Conservation (phyloP, 2,329 filamentous ascomycete genomes). For the Penicillium italicum region DNA sequence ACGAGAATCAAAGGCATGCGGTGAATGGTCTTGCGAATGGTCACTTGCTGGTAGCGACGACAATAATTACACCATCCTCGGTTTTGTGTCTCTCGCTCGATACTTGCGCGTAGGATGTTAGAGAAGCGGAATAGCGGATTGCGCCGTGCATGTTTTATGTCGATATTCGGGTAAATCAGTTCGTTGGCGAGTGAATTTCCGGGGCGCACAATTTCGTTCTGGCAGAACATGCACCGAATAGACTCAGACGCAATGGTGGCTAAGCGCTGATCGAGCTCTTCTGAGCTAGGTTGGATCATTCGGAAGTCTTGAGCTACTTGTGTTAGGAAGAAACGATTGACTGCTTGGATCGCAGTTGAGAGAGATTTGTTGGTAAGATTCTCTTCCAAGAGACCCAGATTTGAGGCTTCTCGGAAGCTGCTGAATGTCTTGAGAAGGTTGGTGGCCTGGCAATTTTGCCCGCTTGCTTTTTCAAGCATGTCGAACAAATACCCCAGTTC, state of each 20-base stretch:
- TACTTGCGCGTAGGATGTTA: constrained; percentile 84
- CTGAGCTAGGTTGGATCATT: constrained; percentile 59
- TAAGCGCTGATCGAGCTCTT: constrained; percentile 66
- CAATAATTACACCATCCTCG: constrained; percentile 93
- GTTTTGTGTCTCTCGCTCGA: constrained; percentile 83
- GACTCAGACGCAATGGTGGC: constrained; percentile 44
- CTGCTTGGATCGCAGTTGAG: constrained; percentile 76
- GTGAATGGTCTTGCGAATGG: constrained; percentile 79
- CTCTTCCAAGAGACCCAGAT: constrained; percentile 79
- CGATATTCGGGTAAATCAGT: constrained; percentile 67
- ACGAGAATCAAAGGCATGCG: constrained; percentile 80
- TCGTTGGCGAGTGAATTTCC: constrained; percentile 81
- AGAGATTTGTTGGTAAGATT: constrained; percentile 69
- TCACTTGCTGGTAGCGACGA: constrained; percentile 82
- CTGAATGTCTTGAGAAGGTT: constrained; percentile 90
- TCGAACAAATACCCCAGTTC: constrained; percentile 95
- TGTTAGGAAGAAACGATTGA: constrained; percentile 81
- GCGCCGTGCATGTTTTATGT: constrained; percentile 51
- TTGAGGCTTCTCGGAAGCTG: constrained; percentile 72
- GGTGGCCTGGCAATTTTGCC: constrained; percentile 91
- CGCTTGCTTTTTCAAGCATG: constrained; percentile 94
- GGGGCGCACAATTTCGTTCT: constrained; percentile 76
- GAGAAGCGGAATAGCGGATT: constrained; percentile 65
- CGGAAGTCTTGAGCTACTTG: constrained; percentile 75
- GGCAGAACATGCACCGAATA: constrained; percentile 82